phyloP scores from a whole-genome alignment of 2,329 filamentous ascomycete genomes.

The Trichoderma sp. region DNA sequence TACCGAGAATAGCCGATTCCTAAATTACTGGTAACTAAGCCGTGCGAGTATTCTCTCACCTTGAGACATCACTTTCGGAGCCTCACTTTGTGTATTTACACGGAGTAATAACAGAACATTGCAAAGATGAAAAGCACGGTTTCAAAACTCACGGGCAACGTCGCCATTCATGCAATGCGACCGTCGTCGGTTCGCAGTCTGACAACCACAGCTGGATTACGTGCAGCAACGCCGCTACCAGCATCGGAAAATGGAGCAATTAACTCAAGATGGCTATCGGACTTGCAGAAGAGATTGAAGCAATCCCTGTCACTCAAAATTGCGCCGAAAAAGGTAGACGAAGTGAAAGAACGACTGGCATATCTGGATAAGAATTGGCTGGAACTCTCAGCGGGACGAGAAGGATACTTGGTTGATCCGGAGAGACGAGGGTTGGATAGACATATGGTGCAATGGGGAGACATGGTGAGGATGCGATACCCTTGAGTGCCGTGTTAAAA shows the following conservation, averaged over 20 bases:
- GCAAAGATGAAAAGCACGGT: neutral
- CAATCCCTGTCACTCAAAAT: conserved; percentile 16
- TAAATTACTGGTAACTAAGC: neutral
- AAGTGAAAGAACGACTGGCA: conserved; percentile 24
- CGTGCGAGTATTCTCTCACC: neutral
- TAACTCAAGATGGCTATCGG: conserved; percentile 32
- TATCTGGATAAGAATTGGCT: conserved; percentile 60
- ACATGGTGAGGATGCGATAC: conserved; percentile 77
- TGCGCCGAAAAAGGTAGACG: neutral
- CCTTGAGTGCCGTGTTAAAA: neutral
- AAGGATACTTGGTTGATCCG: conserved; percentile 68
- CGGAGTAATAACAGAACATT: too few relatives aligned
- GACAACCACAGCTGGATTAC: neutral
- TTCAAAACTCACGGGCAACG: neutral
- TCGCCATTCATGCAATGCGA: neutral
- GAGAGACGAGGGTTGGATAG: conserved; percentile 62
- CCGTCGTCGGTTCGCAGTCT: neutral
- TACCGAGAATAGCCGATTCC: conserved; percentile 17
- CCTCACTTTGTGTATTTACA: neutral
- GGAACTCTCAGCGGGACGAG: conserved; percentile 68
- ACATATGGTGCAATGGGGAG: conserved; percentile 77
- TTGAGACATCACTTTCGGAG: neutral
- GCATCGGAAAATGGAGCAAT: conserved; percentile 1
- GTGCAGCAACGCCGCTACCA: neutral
- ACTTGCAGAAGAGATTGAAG: conserved; percentile 30